A percentile compares a stretch with the other conserved stretches of the same genome.
Conservation (phyloP, 345 rosid genomes). For the Rhodamnia rubescens region DNA sequence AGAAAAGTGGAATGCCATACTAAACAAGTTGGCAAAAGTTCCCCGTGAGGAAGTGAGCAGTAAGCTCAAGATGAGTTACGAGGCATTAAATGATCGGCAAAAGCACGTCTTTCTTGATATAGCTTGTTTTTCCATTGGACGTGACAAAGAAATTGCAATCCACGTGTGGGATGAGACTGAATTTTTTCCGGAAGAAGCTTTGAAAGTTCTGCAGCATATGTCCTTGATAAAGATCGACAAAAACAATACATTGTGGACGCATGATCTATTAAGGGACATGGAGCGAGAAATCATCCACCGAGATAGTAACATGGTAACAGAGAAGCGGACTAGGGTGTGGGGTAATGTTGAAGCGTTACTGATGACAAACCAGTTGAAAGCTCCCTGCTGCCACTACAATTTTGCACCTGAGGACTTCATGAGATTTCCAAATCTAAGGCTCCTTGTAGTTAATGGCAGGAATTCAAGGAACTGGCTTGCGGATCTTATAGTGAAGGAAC, state of each 20-base stretch:
- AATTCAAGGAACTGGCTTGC: no score
- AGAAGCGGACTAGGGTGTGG: background rate
- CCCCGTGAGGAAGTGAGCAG: background rate
- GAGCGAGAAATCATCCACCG: background rate
- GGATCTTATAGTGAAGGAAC: no score
- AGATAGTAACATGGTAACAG: background rate
- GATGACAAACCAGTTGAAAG: background rate
- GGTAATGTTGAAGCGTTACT: accelerated
- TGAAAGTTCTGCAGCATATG: background rate
- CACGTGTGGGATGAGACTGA: background rate
- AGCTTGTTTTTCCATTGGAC: background rate
- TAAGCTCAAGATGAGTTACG: background rate
- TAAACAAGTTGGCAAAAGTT: background rate
- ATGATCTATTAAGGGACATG: background rate
- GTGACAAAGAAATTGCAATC: background rate
- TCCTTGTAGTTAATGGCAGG: background rate
- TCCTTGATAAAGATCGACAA: background rate
- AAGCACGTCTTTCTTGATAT: background rate
- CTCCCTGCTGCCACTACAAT: background rate
- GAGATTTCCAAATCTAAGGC: background rate
- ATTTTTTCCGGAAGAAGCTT: background rate
- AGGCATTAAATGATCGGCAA: background rate
- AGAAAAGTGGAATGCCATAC: background rate
- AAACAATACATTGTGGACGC: background rate
- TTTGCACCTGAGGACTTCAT: accelerated